Evolutionary conservation across 2,329 filamentous ascomycete genomes (phyloP), one percentile per base, ranked within the genome.

Genomic region (Cladosporium phlei): DNA sequence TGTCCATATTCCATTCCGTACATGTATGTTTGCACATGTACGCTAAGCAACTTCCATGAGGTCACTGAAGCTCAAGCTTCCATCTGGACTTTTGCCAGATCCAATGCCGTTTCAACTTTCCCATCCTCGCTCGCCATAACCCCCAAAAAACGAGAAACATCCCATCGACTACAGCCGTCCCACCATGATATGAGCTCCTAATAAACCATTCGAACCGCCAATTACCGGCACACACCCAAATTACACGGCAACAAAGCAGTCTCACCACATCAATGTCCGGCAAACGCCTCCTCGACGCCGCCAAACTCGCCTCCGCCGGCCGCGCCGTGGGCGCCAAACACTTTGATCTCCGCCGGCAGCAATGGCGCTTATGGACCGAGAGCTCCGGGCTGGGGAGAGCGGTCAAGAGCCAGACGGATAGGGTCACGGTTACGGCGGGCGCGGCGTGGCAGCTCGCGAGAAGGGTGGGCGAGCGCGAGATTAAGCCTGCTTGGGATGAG

Each of bases 361-460:
- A 86, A 62, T 69, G 83, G 56, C 77, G 84, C 60, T 65, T 79
- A 38, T 85, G 78, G 64, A 79, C 69, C 39, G 73, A 76, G 54
- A 85, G 83, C 0, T 86, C 83, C 2, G 79, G 77, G 22, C 64
- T 86, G 38, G 78, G 79, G 21, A 81, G 78, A 60, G 76, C 77
- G 11, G 70, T 83, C 47, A 80, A 80, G 61, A 71, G 62, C 42
- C 80, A 83, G 65, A 78, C 77, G 2, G 78, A 83, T 52, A 73
- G 77, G 46, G 65, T 84, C 39, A 79, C 79, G 1, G 67, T 82
- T 40, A 83, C 80, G 14, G 73, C 75, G 28, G 73, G 77, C 55
- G 81, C 82, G 32, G 80, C 80, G 16, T 72, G 78, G 27, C 75
- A 76, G 42, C 69, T 85, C 42, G 76, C 75, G 11, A 72, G 74